Evolutionary conservation across 2,329 filamentous ascomycete genomes (phyloP).

Genomic region (Fusarium palustre): DNA sequence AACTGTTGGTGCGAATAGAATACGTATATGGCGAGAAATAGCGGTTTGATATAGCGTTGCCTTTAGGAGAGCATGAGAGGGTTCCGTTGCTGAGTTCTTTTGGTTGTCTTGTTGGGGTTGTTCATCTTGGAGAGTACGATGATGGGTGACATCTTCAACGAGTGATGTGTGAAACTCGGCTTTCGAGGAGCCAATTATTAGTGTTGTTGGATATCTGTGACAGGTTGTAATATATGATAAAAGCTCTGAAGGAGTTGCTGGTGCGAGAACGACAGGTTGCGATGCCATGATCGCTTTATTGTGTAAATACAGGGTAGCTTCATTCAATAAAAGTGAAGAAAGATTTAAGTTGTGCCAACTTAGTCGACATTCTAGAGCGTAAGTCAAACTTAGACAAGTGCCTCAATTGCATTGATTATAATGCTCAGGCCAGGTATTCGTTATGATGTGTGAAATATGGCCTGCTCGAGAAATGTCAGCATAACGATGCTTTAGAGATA

Average conservation of each 20-base stretch:
- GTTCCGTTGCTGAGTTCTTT: neutral
- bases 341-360: neutral
- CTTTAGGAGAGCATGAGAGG: conserved; percentile 59
- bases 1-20: conserved; percentile 80
- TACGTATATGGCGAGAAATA: conserved; percentile 73
- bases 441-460: neutral
- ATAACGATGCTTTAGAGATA: neutral
- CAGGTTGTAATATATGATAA: conserved; percentile 72
- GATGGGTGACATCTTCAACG: conserved; percentile 57
- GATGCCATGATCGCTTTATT: conserved; percentile 27
- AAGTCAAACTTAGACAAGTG: neutral
- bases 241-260: conserved; percentile 69
- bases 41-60: conserved; percentile 77
- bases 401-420: neutral
- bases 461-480: neutral
- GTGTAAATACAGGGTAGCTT: conserved; percentile 32
- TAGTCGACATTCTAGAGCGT: neutral
- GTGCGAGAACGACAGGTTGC: conserved; percentile 61
- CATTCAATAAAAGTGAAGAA: neutral
- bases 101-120: conserved; percentile 1
- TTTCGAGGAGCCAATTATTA: conserved; percentile 77
- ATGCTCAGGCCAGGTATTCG: neutral
- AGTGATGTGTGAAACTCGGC: conserved; percentile 73
- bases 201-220: conserved; percentile 68
- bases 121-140: conserved; percentile 26